Evolutionary conservation across 371 early-diverging fungal genomes (phyloP), one percentile per base, ranked within the genome.

Genomic region (Sanchytrium tribonematis): DNA sequence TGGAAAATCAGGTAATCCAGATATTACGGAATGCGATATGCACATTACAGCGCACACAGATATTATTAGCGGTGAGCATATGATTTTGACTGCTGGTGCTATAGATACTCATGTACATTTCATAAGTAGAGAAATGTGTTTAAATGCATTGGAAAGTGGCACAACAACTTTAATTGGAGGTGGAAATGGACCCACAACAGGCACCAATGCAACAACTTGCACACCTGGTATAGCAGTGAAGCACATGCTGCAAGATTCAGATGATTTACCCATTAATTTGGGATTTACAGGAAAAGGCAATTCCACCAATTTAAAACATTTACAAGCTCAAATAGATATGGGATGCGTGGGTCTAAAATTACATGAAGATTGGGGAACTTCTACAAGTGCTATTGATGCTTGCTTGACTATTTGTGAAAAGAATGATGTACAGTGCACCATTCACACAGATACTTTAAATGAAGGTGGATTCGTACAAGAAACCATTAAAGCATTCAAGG

Each of bases 1-100:
- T 69, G 95, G 95, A 68, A 94, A 94, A 75, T 86, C 91, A 17
- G 95, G 95, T n/a, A 94, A 92, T 76, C 95, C 91, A 0, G 88
- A 89, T 74, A 85, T 88, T n/a, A 91, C 91, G 92, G 88, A 85
- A 29, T 87, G 84, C 28, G 88, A 88, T 17, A 89, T 93, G 91
- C 73, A 84, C 29, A 84, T 89, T 27, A 93, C 93, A 68, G 85
- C 83, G 0, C 77, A 84, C 5, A 94, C 95, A 1, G 95, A 94
- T 74, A 90, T 86, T 5, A 78, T 92, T 71, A 86, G 90, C 2
- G 91, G 86, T 27, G 93, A 94, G 75, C 88, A 90, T 31, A 79
- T 81, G 71, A 90, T 94, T 30, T 83, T 92, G 69, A 90, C 90
- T 0, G 95, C 95, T 2, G 95, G 93, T 28, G 67, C 28, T 27